Conservation (phyloP, 352 stramenopile species). For the Globisporangium middletonii region DNA sequence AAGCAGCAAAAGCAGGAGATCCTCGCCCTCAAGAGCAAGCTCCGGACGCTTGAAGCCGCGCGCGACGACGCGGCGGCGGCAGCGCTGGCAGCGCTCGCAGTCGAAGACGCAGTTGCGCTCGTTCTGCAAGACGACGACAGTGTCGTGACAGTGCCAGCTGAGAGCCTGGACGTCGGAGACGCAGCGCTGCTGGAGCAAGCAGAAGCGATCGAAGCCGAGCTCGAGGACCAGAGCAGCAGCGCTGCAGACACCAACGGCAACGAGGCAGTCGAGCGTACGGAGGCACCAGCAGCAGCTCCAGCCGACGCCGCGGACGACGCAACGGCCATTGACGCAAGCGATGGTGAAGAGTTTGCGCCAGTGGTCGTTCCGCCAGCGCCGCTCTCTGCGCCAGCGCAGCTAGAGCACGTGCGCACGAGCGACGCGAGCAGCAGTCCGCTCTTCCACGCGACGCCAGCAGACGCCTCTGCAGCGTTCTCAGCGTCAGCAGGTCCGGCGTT, state of each 20-base stretch:
- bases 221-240: neutral
- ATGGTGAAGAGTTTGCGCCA: neutral
- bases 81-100: neutral
- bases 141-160: too few relatives aligned
- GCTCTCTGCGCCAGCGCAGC: slow-evolving; percentile 10
- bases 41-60: slow-evolving; percentile 15
- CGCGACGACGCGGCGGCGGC: neutral
- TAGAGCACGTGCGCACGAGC: slow-evolving; percentile 6
- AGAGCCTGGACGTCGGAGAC: neutral
- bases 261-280: too few relatives aligned
- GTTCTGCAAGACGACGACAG: neutral
- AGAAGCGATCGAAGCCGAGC: neutral
- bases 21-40: slow-evolving; percentile 33
- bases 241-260: neutral
- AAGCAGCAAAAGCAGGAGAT: slow-evolving; percentile 72
- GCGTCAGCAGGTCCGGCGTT: slow-evolving; percentile 8
- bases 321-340: neutral
- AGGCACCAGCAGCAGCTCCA: too few relatives aligned
- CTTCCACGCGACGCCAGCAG: neutral
- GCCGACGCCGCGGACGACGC: too few relatives aligned
- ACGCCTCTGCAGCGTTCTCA: slow-evolving; percentile 20
- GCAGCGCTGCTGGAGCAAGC: neutral
- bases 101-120: neutral
- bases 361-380: slow-evolving; percentile 1
- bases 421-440: slow-evolving; percentile 3